Conservation (phyloP, 1,284 basidiomycete genomes). For the Ganoderma sinense region DNA sequence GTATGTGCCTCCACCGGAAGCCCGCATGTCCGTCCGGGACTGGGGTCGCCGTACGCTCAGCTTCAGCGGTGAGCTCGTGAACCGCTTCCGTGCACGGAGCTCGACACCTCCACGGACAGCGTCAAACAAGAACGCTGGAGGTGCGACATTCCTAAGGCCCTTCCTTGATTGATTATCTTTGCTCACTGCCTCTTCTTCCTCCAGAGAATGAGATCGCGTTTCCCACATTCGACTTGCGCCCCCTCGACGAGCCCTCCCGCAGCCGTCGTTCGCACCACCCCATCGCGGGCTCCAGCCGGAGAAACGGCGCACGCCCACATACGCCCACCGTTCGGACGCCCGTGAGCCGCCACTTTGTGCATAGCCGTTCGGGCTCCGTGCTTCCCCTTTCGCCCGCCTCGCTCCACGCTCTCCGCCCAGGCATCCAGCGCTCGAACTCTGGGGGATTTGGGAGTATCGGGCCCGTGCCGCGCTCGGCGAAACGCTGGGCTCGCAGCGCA, state of each 20-base stretch:
- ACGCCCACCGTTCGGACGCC: constrained; percentile 38
- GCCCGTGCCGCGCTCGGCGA: constrained; percentile 54
- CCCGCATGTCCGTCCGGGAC: constrained; percentile 49
- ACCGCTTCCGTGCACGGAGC: constrained; percentile 49
- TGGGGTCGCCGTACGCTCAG: constrained; percentile 64
- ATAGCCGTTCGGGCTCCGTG: constrained; percentile 25
- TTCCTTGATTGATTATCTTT: neutral
- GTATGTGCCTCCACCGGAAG: constrained; percentile 32
- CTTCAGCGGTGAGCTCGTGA: constrained; percentile 62
- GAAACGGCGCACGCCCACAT: constrained; percentile 31
- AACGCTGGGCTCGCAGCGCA: constrained; percentile 71
- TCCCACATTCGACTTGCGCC: constrained; percentile 27
- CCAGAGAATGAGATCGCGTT: constrained; percentile 33
- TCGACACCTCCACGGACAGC: constrained; percentile 32
- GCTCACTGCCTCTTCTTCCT: neutral
- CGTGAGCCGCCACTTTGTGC: constrained; percentile 29
- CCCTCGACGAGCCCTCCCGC: constrained; percentile 27
- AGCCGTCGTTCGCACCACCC: constrained; percentile 24
- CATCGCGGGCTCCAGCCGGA: constrained; percentile 22
- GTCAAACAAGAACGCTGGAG: constrained; percentile 11
- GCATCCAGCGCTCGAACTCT: constrained; percentile 55
- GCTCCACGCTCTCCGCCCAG: constrained; percentile 37
- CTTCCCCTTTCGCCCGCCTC: constrained; percentile 30
- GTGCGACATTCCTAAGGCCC: neutral
- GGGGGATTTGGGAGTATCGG: constrained; percentile 43